Evolutionary conservation across 331 rosid genomes (phyloP), one percentile per base, ranked within the genome.

Genomic region (Arachis monticola): DNA sequence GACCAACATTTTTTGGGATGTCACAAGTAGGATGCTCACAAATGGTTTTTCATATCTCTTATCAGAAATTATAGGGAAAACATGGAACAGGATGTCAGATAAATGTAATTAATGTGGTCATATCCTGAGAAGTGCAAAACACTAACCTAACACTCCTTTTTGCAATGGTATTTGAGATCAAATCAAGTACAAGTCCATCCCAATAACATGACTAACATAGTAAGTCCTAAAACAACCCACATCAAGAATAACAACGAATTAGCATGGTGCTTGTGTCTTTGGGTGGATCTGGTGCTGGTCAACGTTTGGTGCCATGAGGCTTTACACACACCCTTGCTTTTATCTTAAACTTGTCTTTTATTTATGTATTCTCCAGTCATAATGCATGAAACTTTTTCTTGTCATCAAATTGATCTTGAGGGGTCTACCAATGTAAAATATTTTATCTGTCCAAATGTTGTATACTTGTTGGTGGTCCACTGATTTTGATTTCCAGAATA

Each of bases 351-450:
- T 75, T n/a, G 6, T 2, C 38, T 50, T 83, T 6, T 61, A 10
- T 56, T 55, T 69, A 32, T 71, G 56, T 11, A 12, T 75, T 74
- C 7, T 42, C 1, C 66, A 57, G 69, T 73, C 38, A 45, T 71
- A 12, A 67, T 47, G 72, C 12, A 12, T 31, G 47, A 9, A 50
- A 50, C 10, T 70, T 62, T 70, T 62, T 70, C 50, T 50, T 69
- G 11, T 57, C 22, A 12, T 79, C 71, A 27, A 77, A 40, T 40
- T 40, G 74, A 58, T 73, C 70, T 40, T 67, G 56, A 52, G 63
- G 63, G 64, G 44, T 61, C 35, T 73, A 70, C 75, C 61, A 60
- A 12, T 69, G 46, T 35, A 47, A 69, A 82, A 59, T 40, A 52
- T 69, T 58, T 60, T 45, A 59, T 65, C 56, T 46, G 44, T 48